Conservation (phyloP, 805 yeast species). For the Kluyveromyces lactis region DNA sequence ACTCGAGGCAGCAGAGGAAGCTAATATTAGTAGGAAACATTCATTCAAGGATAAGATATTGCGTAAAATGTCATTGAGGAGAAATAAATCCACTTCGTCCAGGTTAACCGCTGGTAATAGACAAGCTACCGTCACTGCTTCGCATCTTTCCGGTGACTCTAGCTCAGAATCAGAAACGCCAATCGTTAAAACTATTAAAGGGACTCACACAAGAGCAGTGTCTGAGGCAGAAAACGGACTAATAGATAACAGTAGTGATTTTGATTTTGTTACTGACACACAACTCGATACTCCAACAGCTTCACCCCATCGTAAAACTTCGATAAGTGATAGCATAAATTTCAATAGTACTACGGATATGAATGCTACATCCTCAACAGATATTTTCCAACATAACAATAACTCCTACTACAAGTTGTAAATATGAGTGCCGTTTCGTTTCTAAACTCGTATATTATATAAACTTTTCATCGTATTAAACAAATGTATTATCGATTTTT, state of each 20-base stretch:
- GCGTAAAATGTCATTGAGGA: constrained; percentile 17
- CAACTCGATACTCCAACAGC: not conserved
- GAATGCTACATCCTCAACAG: constrained; percentile 9
- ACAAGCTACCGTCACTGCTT: not conserved
- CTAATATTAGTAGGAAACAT: constrained; percentile 10
- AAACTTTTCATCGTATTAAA: not conserved
- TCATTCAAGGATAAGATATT: constrained; percentile 19
- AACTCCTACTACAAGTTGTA: constrained; percentile 8
- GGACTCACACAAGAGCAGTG: constrained; percentile 18
- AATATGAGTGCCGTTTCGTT: not conserved
- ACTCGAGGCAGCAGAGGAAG: constrained; percentile 6
- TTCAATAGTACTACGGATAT: constrained; percentile 2
- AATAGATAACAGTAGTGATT: constrained; percentile 11
- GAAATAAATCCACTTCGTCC: constrained; percentile 8
- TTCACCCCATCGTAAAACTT: constrained; percentile 12
- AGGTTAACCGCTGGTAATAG: constrained; percentile 5
- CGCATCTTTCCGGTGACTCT: not conserved
- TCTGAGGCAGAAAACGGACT: constrained; percentile 26
- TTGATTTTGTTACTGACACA: not conserved
- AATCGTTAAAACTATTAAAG: constrained; percentile 18
- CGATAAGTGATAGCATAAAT: constrained; percentile 7
- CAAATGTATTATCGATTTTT: not conserved
- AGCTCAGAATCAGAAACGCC: constrained; percentile 4
- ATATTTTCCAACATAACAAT: constrained; percentile 7
- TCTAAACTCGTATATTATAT: not conserved